Base-by-base conservation (phyloP, 106 monocot genomes). In the Phalaenopsis equestris region DNA sequence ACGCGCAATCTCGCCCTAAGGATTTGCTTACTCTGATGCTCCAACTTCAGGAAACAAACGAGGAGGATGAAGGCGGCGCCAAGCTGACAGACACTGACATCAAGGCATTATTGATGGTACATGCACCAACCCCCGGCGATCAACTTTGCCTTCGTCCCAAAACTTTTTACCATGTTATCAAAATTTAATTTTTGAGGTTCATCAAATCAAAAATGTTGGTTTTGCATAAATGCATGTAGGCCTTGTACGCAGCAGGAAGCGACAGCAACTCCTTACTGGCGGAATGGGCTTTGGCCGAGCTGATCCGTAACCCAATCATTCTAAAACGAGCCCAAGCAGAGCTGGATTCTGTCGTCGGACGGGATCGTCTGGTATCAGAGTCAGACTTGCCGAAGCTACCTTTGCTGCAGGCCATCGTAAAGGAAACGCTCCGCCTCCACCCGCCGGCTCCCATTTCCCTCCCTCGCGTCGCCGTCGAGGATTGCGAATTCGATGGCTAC, bases 371-470 rank as follows among this genome's bases (percentile, higher is more conserved):
- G n/a, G 86, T 89, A 19, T 56, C 76, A 0, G 86, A 89, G 80
- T 64, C 64, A 2, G 89, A 89, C 79, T 73, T 89, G 17, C 79
- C 86, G 5, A 76, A 82, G 37, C 84, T 89, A 4, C 81, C 86
- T 2, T 11, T 82, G 67, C 55, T 86, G 23, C 83, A 75, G 0
- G 86, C 89, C 36, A 67, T 86, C 79, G 49, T 84, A 57, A 89
- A 89, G 42, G 89, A 89, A 43, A 84, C 84, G 1, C 84, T 89
- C 73, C 84, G 89, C 9, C 84, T 89, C 79, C 86, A 86, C 80
- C 84, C 89, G 3, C 79, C 89, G 15, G 82, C 89, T 0, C 89
- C 89, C 6, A 78, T 89, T 18, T 84, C 89, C 39, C 78, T 86
- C 9, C 89, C 89, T 5, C 84, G 77, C 52, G 42, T 82, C 52